Conservation (phyloP, 768 basidiomycete genomes). For the Kwoniella pini region DNA sequence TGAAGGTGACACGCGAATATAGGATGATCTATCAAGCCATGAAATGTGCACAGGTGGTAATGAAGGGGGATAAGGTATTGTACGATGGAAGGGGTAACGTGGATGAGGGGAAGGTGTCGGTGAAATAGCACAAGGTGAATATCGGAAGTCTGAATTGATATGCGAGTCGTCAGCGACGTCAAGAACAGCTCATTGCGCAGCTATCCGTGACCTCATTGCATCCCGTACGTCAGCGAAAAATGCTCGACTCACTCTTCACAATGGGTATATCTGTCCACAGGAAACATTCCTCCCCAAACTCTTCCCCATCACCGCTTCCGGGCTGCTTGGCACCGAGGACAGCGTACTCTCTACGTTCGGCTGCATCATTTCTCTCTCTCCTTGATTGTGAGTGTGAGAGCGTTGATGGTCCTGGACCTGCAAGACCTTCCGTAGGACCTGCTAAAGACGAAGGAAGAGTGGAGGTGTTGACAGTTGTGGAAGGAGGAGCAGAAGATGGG, state of each 20-base stretch:
- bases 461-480: neutral
- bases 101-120: slow-evolving; percentile 40
- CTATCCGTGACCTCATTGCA: no score
- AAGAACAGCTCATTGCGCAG: no score
- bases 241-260: slow-evolving; percentile 36
- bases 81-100: slow-evolving; percentile 47
- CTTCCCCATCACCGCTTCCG: slow-evolving; percentile 40
- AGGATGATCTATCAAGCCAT: slow-evolving; percentile 50
- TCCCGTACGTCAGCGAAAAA: no score
- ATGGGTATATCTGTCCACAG: slow-evolving; percentile 50
- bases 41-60: slow-evolving; percentile 47
- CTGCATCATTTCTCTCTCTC: slow-evolving; percentile 13
- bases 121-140: slow-evolving; percentile 43
- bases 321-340: slow-evolving; percentile 26
- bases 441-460: slow-evolving; percentile 3
- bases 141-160: slow-evolving; percentile 53
- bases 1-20: slow-evolving; percentile 43
- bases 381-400: slow-evolving; percentile 1
- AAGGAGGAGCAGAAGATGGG: slow-evolving; percentile 2
- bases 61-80: slow-evolving; percentile 33
- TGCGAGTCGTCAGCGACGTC: no score
- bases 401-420: slow-evolving; percentile 21
- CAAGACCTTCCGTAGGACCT: slow-evolving; percentile 5
- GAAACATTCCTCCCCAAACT: slow-evolving; percentile 49
- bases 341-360: slow-evolving; percentile 21